Percentiles rank a stretch among this genome's conserved stretches.
phyloP scores from a whole-genome alignment of 2,329 filamentous ascomycete genomes.

The Ophiostoma tasmaniense region DNA sequence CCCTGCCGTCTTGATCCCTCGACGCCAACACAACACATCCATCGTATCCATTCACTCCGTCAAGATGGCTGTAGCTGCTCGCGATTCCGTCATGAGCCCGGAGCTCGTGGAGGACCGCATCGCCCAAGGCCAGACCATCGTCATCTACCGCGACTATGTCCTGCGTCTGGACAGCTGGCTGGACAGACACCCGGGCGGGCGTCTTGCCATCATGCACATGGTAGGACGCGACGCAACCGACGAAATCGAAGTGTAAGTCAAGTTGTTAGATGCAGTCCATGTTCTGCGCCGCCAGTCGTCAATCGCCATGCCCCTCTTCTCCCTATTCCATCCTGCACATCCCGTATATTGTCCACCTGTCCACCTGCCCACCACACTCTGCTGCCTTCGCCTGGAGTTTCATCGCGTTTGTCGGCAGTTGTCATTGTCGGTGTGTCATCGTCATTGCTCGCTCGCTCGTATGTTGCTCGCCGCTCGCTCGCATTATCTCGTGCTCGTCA shows the following conservation, averaged over 20 bases:
- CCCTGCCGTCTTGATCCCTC: not conserved
- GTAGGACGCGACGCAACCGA: constrained; percentile 51
- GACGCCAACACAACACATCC: not conserved
- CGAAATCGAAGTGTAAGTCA: constrained; percentile 47
- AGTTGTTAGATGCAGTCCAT: not conserved
- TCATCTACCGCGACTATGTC: constrained; percentile 47
- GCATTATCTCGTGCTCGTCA: not conserved
- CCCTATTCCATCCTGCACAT: not conserved
- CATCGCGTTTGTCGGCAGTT: not conserved
- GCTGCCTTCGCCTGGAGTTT: not conserved
- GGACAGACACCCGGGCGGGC: constrained; percentile 49
- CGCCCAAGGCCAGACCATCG: constrained; percentile 45
- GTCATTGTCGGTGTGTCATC: not conserved
- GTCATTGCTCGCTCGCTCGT: not conserved
- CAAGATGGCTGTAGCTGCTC: constrained; percentile 20
- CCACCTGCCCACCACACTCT: not conserved
- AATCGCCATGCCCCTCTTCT: not conserved
- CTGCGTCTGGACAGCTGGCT: constrained; percentile 52
- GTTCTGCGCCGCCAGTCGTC: not conserved
- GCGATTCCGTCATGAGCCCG: constrained; percentile 37
- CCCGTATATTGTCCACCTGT: no score
- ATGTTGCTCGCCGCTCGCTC: not conserved
- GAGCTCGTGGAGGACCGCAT: constrained; percentile 43
- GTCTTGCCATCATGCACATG: constrained; percentile 53
- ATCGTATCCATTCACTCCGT: no score